A percentile compares a stretch with the other conserved stretches of the same genome.
phyloP scores from a whole-genome alignment of 1,139 yeast species.

The Geotrichum carabidarum region DNA sequence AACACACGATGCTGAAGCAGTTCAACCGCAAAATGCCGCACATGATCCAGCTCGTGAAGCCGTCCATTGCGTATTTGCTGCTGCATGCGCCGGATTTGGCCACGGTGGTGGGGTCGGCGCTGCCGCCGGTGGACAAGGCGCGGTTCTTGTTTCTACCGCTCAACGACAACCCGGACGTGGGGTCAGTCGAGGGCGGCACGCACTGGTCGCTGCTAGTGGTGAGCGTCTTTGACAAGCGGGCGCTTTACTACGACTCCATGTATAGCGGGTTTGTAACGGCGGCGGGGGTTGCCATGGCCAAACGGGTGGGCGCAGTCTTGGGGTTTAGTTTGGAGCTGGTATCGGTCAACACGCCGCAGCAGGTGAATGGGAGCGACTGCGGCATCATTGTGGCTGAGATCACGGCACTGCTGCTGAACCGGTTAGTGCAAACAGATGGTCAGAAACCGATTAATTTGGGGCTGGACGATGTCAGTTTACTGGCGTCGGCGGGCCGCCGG shows the following conservation, averaged over 20 bases:
- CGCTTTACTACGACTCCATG: constrained; percentile 47
- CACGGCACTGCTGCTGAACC: constrained; percentile 41
- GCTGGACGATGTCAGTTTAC: constrained; percentile 36
- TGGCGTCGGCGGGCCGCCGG: constrained; percentile 45
- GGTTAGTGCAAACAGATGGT: constrained; percentile 35
- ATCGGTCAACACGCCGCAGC: constrained; percentile 59
- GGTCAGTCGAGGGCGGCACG: constrained; percentile 46
- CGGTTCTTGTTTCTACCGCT: constrained; percentile 48
- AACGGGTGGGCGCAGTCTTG: constrained; percentile 37
- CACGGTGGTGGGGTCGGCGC: constrained; percentile 37
- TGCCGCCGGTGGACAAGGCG: constrained; percentile 43
- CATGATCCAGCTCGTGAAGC: constrained; percentile 37
- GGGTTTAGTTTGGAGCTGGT: constrained; percentile 17
- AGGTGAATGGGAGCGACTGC: constrained; percentile 69
- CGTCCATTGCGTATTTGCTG: constrained; percentile 41
- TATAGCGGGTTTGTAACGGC: constrained; percentile 40
- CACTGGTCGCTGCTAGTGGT: constrained; percentile 54
- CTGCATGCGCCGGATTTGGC: constrained; percentile 31
- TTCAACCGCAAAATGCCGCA: constrained; percentile 9
- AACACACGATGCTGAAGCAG: constrained; percentile 28
- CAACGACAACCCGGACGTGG: constrained; percentile 48
- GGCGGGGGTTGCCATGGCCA: constrained; percentile 28
- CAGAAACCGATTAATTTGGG: constrained; percentile 32
- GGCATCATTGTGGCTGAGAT: constrained; percentile 63
- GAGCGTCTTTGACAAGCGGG: constrained; percentile 38